Evolutionary conservation across 257 asterid species (phyloP).

Genomic region (Capsicum chinense): DNA sequence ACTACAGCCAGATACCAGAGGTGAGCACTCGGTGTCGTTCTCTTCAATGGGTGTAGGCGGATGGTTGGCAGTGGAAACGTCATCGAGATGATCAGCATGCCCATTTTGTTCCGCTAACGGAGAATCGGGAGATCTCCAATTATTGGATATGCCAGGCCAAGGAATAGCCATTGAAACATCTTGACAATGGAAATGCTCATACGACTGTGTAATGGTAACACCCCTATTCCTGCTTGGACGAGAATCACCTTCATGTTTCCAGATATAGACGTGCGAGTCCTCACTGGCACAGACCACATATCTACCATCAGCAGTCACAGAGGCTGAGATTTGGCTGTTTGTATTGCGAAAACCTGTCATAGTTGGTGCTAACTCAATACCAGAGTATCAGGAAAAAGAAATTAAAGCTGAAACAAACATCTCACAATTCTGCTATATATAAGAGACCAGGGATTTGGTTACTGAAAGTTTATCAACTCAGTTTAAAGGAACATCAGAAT

Average conservation of each 20-base stretch:
- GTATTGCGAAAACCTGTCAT: slow-evolving; percentile 83
- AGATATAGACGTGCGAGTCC: slow-evolving; percentile 86
- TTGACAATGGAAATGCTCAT: slow-evolving; percentile 86
- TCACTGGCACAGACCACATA: slow-evolving; percentile 90
- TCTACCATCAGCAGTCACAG: slow-evolving; percentile 81
- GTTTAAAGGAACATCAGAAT: not conserved
- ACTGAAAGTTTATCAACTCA: not conserved
- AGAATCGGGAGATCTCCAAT: slow-evolving; percentile 51
- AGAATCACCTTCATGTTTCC: slow-evolving; percentile 90
- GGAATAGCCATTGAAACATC: slow-evolving; percentile 94
- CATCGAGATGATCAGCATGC: slow-evolving; percentile 48
- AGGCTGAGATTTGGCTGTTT: slow-evolving; percentile 92
- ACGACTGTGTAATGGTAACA: slow-evolving; percentile 72
- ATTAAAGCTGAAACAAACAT: not conserved
- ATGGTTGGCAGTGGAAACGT: slow-evolving; percentile 55
- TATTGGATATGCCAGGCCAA: slow-evolving; percentile 78
- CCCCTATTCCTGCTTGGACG: slow-evolving; percentile 81
- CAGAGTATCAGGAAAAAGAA: not conserved
- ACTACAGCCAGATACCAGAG: slow-evolving; percentile 54
- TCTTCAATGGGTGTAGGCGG: slow-evolving; percentile 68
- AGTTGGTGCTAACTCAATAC: slow-evolving; percentile 27
- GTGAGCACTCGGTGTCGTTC: slow-evolving; percentile 55
- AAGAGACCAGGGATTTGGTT: slow-evolving; percentile 4
- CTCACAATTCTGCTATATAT: not conserved
- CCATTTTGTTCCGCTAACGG: slow-evolving; percentile 48